Evolutionary conservation across 1,139 yeast genomes (phyloP).

Genomic region (Saccharomycopsis phalli): DNA sequence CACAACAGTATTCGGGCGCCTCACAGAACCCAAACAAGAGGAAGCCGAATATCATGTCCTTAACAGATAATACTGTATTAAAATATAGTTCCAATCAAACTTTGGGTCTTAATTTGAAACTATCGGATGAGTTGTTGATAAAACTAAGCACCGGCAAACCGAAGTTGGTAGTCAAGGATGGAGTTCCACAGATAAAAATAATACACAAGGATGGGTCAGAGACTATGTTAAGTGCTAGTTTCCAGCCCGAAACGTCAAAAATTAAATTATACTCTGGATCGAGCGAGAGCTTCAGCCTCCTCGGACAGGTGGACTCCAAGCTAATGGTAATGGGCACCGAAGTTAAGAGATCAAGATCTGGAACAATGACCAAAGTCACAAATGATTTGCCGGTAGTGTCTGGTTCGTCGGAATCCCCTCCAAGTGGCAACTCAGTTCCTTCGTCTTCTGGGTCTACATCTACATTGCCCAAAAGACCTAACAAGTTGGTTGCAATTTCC

Average conservation of each 20-base stretch:
- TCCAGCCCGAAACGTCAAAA: slow-evolving; percentile 8
- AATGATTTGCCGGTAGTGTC: not conserved
- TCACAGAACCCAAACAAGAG: too few relatives aligned
- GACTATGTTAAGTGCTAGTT: slow-evolving; percentile 3
- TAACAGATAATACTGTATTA: too few relatives aligned
- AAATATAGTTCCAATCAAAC: too few relatives aligned
- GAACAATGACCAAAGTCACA: slow-evolving; percentile 7
- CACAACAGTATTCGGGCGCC: too few relatives aligned
- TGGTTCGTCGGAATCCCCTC: not conserved
- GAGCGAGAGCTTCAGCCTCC: not conserved
- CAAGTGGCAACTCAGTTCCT: slow-evolving; percentile 1
- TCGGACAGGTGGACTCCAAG: slow-evolving; percentile 4
- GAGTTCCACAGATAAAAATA: slow-evolving; percentile 11
- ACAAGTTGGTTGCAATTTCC: slow-evolving; percentile 11
- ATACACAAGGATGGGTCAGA: slow-evolving; percentile 11
- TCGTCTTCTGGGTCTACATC: slow-evolving; percentile 1
- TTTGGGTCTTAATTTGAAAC: too few relatives aligned
- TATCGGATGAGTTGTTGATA: slow-evolving; percentile 11
- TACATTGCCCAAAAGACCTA: slow-evolving; percentile 1
- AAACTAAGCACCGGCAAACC: slow-evolving; percentile 4
- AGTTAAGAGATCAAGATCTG: slow-evolving; percentile 10
- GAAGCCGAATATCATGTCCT: too few relatives aligned
- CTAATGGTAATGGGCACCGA: slow-evolving; percentile 13
- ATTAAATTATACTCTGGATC: slow-evolving; percentile 4
- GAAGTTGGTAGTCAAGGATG: slow-evolving; percentile 14